Percentiles rank a stretch among this genome's conserved stretches.
phyloP scores from a whole-genome alignment of 441 rosid genomes.

The Euphorbia celastroides region DNA sequence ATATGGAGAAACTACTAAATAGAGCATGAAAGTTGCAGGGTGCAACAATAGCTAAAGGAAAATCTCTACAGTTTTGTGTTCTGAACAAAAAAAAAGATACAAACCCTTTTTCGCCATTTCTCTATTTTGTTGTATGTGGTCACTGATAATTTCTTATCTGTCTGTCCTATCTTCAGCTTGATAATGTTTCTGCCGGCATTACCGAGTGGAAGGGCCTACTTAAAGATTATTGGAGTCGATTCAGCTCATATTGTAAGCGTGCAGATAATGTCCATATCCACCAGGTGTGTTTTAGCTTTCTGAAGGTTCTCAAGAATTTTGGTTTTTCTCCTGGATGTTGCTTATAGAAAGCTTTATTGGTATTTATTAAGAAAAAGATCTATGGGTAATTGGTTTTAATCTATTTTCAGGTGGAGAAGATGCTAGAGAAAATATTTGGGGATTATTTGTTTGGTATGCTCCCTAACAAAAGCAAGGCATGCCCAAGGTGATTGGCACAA shows the following conservation, averaged over 20 bases:
- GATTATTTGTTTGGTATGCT: slow-evolving; percentile 78
- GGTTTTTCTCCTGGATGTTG: neutral
- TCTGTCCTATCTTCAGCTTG: slow-evolving; percentile 58
- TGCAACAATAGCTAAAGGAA: neutral
- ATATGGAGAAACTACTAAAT: neutral
- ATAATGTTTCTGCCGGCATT: slow-evolving; percentile 91
- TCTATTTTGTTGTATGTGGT: neutral
- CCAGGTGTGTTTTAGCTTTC: slow-evolving; percentile 49
- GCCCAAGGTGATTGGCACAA: slow-evolving; percentile 68
- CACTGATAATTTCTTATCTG: slow-evolving; percentile 13
- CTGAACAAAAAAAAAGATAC: neutral
- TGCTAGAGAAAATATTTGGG: slow-evolving; percentile 83
- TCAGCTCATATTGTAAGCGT: slow-evolving; percentile 71
- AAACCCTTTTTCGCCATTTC: neutral
- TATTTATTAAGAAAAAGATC: slow-evolving; percentile 16
- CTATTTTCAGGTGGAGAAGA: slow-evolving; percentile 81
- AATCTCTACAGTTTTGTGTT: neutral
- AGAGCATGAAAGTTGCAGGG: neutral
- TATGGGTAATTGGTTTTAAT: slow-evolving; percentile 8
- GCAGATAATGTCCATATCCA: slow-evolving; percentile 62
- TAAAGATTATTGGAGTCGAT: slow-evolving; percentile 87
- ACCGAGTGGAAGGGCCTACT: slow-evolving; percentile 99
- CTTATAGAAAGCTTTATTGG: slow-evolving; percentile 8
- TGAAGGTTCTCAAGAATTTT: slow-evolving; percentile 17
- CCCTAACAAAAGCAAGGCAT: slow-evolving; percentile 60